A percentile compares a stretch with the other conserved stretches of the same genome.
These are phyloP conservation scores for Sparassis latifolia DNA, from an alignment of 1,284 basidiomycete genomes.

Conservation along the genomic window DNA sequence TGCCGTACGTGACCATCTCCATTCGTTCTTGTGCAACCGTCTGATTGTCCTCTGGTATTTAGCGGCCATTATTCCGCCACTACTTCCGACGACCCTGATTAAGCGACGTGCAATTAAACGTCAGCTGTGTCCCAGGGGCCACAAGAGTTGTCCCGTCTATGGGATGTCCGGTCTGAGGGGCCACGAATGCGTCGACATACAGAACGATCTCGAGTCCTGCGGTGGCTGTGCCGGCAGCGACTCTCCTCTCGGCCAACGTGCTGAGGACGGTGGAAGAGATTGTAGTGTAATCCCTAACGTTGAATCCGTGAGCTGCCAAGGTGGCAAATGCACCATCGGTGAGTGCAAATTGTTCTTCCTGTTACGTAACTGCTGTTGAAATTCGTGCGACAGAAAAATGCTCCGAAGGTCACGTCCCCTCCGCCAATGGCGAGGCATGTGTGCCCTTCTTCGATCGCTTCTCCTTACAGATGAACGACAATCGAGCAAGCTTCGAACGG, in stretches of 20 bases:
- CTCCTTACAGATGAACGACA: too few relatives aligned
- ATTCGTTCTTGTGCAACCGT: conserved; percentile 9
- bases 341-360: not conserved
- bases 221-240: conserved; percentile 18
- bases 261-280: conserved; percentile 15
- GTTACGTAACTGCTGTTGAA: too few relatives aligned
- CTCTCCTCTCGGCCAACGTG: conserved; percentile 15
- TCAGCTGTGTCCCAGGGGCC: not conserved
- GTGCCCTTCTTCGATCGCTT: too few relatives aligned
- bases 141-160: conserved; percentile 12
- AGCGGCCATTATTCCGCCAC: not conserved
- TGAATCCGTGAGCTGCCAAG: conserved; percentile 14
- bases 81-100: not conserved
- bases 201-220: conserved; percentile 20
- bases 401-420: too few relatives aligned
- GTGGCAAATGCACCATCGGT: conserved; percentile 2
- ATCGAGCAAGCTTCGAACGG: too few relatives aligned
- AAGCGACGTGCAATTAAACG: not conserved
- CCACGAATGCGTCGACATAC: conserved; percentile 20
- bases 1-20: conserved; percentile 15
- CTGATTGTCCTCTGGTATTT: not conserved
- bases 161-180: conserved; percentile 7
- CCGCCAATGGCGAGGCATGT: too few relatives aligned
- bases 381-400: too few relatives aligned
- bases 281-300: conserved; percentile 22